phyloP scores from a whole-genome alignment of 352 stramenopile species.

The Achlya hypogyna region DNA sequence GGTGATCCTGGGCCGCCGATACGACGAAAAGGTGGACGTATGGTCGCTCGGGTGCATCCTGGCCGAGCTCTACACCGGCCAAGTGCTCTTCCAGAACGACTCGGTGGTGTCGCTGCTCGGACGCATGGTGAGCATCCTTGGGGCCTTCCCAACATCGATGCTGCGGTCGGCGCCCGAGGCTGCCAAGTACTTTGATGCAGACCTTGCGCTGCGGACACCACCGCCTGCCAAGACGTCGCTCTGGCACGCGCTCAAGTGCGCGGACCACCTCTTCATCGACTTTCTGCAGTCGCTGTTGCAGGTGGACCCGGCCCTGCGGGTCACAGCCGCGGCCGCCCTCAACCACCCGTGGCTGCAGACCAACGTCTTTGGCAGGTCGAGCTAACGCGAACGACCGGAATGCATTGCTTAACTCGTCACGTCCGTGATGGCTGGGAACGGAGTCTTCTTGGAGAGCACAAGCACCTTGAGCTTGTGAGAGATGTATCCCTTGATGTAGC shows the following conservation, averaged over 20 bases:
- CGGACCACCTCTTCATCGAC: slow-evolving; percentile 47
- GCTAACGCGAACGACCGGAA: no score
- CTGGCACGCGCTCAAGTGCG: slow-evolving; percentile 43
- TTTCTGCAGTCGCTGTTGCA: slow-evolving; percentile 60
- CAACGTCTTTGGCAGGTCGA: slow-evolving; percentile 46
- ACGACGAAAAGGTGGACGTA: slow-evolving; percentile 85
- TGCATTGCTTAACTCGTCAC: slow-evolving; percentile 58
- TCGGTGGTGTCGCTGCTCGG: slow-evolving; percentile 86
- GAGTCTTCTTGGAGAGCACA: slow-evolving; percentile 91
- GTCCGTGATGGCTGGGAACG: slow-evolving; percentile 84
- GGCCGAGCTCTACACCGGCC: slow-evolving; percentile 70
- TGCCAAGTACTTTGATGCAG: slow-evolving; percentile 44
- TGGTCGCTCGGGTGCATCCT: slow-evolving; percentile 88
- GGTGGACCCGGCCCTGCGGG: slow-evolving; percentile 45
- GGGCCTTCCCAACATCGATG: slow-evolving; percentile 56
- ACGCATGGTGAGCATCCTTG: slow-evolving; percentile 75
- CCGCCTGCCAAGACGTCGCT: slow-evolving; percentile 32
- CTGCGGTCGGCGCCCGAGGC: slow-evolving; percentile 42
- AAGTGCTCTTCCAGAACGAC: slow-evolving; percentile 87
- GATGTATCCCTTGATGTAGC: slow-evolving; percentile 95
- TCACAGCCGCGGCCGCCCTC: slow-evolving; percentile 47
- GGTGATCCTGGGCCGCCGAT: slow-evolving; percentile 85
- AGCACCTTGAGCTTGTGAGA: slow-evolving; percentile 94
- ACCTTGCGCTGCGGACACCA: slow-evolving; percentile 38
- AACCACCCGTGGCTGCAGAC: slow-evolving; percentile 53